A percentile compares a stretch with the other conserved stretches of the same genome.
These are phyloP conservation scores for Nannochloris sp. DNA, from an alignment of 139 green algal species.

Conservation along the genomic window DNA sequence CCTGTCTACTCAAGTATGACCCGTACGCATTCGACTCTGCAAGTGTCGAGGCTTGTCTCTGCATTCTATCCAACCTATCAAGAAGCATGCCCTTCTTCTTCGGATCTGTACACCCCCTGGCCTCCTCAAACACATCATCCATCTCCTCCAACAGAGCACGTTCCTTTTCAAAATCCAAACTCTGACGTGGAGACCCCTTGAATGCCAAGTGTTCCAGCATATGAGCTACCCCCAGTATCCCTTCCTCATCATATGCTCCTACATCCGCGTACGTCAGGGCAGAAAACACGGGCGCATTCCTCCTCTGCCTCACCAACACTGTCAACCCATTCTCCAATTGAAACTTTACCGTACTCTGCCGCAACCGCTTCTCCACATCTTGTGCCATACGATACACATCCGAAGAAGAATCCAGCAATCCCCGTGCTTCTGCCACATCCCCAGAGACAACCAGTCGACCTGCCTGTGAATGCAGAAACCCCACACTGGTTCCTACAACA, in stretches of 20 bases:
- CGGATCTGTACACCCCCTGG: slow-evolving; percentile 22
- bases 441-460: no score
- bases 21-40: slow-evolving; percentile 72
- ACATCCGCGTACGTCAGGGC: slow-evolving; percentile 69
- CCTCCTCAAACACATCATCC: slow-evolving; percentile 65
- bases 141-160: slow-evolving; percentile 50
- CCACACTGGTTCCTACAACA: no score
- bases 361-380: background rate
- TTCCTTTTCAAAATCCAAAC: slow-evolving; percentile 32
- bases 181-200: slow-evolving; percentile 55
- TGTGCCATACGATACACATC: background rate
- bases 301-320: slow-evolving; percentile 71
- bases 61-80: slow-evolving; percentile 25
- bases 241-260: slow-evolving; percentile 66
- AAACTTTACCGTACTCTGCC: slow-evolving; percentile 49
- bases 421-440: background rate
- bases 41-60: slow-evolving; percentile 37
- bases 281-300: slow-evolving; percentile 55
- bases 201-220: slow-evolving; percentile 84
- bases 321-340: slow-evolving; percentile 76
- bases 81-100: slow-evolving; percentile 11
- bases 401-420: background rate
- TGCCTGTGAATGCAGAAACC: no score
- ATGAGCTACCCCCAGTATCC: slow-evolving; percentile 71
- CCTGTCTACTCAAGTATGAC: slow-evolving; percentile 43